Conservation (phyloP, 2,329 filamentous ascomycete species). For the Anthostomella pinea region DNA sequence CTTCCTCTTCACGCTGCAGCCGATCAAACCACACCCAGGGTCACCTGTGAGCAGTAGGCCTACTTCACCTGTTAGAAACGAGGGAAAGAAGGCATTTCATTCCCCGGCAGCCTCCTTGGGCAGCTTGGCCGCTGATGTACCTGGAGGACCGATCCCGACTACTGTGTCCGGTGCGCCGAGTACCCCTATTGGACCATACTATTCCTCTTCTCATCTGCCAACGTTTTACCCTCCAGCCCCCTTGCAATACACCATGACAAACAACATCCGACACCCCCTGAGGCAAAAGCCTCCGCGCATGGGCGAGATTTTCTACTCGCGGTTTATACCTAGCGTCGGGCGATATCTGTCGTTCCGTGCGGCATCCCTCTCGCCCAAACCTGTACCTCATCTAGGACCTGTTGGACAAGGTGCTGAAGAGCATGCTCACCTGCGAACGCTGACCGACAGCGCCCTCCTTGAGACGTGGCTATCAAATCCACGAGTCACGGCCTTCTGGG, state of each 20-base stretch:
- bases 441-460: slow-evolving; percentile 60
- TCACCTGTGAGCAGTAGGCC: slow-evolving; percentile 55
- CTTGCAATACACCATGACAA: slow-evolving; percentile 75
- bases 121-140: slow-evolving; percentile 33
- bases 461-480: slow-evolving; percentile 87
- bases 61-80: slow-evolving; percentile 45
- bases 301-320: slow-evolving; percentile 87
- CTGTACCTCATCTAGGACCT: slow-evolving; percentile 64
- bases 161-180: slow-evolving; percentile 33
- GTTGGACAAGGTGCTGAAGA: slow-evolving; percentile 39
- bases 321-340: slow-evolving; percentile 76
- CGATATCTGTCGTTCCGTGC: slow-evolving; percentile 90
- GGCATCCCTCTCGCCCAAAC: slow-evolving; percentile 64
- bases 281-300: slow-evolving; percentile 86
- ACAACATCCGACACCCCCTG: slow-evolving; percentile 78
- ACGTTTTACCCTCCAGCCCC: slow-evolving; percentile 88
- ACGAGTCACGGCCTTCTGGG: slow-evolving; percentile 85
- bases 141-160: slow-evolving; percentile 38
- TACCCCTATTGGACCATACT: slow-evolving; percentile 65
- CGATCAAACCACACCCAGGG: slow-evolving; percentile 43
- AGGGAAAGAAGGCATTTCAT: slow-evolving; percentile 25
- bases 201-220: slow-evolving; percentile 78
- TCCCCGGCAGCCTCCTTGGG: slow-evolving; percentile 27
- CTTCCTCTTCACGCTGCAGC: slow-evolving; percentile 82
- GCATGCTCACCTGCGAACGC: slow-evolving; percentile 39